These are phyloP conservation scores for Penicillium diatomitis DNA, from an alignment of 495 filamentous ascomycete genomes.

Conservation along the genomic window DNA sequence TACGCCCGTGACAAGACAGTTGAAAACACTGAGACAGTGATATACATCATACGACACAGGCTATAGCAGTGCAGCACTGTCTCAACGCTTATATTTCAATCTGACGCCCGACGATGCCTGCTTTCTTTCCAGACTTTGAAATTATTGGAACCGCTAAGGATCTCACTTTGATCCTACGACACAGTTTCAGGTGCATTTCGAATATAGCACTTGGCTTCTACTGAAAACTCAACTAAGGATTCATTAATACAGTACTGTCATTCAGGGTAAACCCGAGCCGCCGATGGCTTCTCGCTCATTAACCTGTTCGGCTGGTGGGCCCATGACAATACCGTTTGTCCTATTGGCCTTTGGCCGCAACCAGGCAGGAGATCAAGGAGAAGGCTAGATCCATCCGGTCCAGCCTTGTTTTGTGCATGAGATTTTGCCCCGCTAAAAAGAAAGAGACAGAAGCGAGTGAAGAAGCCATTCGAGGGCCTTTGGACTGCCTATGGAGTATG, in stretches of 20 bases:
- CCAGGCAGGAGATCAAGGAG: conserved; percentile 2
- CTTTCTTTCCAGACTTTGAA: too few species aligned
- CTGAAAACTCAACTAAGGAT: not conserved
- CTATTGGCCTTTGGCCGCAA: conserved; percentile 10
- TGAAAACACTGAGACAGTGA: too few species aligned
- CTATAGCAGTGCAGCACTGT: too few species aligned
- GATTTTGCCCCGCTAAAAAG: not conserved
- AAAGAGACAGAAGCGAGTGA: not conserved
- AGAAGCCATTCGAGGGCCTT: too few species aligned
- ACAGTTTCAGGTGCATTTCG: not conserved
- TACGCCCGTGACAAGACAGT: too few species aligned
- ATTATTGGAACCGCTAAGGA: too few species aligned
- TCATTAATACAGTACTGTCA: not conserved
- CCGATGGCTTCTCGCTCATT: not conserved
- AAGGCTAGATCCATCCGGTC: not conserved
- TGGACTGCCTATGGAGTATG: too few species aligned
- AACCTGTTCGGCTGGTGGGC: conserved; percentile 8
- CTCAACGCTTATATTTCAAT: too few species aligned
- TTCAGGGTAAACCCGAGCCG: not conserved
- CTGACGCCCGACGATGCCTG: too few species aligned
- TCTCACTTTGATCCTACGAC: too few species aligned
- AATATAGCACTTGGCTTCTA: not conserved
- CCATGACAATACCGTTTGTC: conserved; percentile 1
- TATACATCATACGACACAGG: too few species aligned
- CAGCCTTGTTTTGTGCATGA: not conserved